These are phyloP conservation scores for Hymenoscyphus linearis DNA, from an alignment of 2,329 filamentous ascomycete genomes.

Conservation along the genomic window DNA sequence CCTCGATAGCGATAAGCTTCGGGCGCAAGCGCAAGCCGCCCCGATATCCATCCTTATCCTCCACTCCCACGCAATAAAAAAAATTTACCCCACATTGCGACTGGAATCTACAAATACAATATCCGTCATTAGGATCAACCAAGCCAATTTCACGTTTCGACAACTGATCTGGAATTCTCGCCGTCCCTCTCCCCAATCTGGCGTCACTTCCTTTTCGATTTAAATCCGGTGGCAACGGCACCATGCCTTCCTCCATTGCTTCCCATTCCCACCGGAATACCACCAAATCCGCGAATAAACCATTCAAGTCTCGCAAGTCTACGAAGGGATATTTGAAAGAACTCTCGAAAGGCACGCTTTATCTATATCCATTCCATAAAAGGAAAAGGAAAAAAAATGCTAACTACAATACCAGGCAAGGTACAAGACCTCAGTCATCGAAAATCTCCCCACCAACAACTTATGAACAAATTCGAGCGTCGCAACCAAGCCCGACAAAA, in stretches of 20 bases:
- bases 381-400: neutral
- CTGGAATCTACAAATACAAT: too few species aligned
- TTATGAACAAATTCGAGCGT: constrained; percentile 95
- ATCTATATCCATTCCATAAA: neutral
- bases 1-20: neutral
- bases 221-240: constrained; percentile 68
- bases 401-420: constrained; percentile 55
- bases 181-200: constrained; percentile 41
- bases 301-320: constrained; percentile 87
- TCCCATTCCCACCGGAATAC: constrained; percentile 80
- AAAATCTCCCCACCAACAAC: constrained; percentile 89
- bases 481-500: constrained; percentile 92
- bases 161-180: neutral
- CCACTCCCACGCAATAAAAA: neutral
- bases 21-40: too few species aligned
- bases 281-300: constrained; percentile 82
- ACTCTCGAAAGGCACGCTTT: constrained; percentile 66
- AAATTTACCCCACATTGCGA: neutral
- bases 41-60: too few species aligned
- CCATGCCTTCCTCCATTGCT: constrained; percentile 66
- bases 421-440: constrained; percentile 65
- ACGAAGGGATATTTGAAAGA: constrained; percentile 86
- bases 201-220: constrained; percentile 77
- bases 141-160: neutral
- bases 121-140: too few species aligned